These are phyloP conservation scores for Coniochaeta prunicola DNA, from an alignment of 2,329 filamentous ascomycete genomes.

Conservation along the genomic window DNA sequence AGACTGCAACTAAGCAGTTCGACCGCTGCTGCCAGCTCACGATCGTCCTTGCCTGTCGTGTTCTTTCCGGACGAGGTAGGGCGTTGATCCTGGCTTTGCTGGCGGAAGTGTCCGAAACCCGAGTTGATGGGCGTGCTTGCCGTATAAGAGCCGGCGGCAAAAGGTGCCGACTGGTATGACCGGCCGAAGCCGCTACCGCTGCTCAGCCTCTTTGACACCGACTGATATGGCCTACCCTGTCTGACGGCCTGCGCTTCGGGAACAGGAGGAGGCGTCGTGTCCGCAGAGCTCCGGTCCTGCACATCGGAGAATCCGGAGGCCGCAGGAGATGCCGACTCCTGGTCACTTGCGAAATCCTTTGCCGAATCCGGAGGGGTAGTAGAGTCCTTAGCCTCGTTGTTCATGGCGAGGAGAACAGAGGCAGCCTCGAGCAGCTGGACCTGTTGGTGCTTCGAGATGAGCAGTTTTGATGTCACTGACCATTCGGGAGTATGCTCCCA, in stretches of 20 bases:
- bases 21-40: conserved; percentile 81
- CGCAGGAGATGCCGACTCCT: conserved; percentile 73
- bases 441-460: conserved; percentile 99
- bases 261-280: conserved; percentile 86
- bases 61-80: conserved; percentile 75
- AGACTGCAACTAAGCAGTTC: conserved; percentile 89
- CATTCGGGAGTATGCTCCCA: conserved; percentile 99
- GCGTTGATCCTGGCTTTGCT: conserved; percentile 68
- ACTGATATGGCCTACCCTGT: conserved; percentile 37
- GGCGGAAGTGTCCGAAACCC: conserved; percentile 54
- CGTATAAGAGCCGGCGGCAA: conserved; percentile 44
- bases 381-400: conserved; percentile 37
- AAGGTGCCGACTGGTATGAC: conserved; percentile 71
- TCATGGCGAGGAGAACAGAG: conserved; percentile 94
- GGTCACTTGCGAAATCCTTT: conserved; percentile 67
- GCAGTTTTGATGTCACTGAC: conserved; percentile 92
- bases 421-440: conserved; percentile 95
- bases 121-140: conserved; percentile 44
- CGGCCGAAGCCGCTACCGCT: conserved; percentile 56
- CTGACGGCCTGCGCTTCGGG: conserved; percentile 54
- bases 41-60: conserved; percentile 71
- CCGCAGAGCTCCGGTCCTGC: conserved; percentile 75
- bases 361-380: conserved; percentile 58
- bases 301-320: conserved; percentile 76
- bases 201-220: conserved; percentile 51